Percentiles rank a stretch among this genome's conserved stretches.
These are phyloP conservation scores for Wickerhamomyces bovis DNA, from an alignment of 805 yeast species.

Conservation along the genomic window DNA sequence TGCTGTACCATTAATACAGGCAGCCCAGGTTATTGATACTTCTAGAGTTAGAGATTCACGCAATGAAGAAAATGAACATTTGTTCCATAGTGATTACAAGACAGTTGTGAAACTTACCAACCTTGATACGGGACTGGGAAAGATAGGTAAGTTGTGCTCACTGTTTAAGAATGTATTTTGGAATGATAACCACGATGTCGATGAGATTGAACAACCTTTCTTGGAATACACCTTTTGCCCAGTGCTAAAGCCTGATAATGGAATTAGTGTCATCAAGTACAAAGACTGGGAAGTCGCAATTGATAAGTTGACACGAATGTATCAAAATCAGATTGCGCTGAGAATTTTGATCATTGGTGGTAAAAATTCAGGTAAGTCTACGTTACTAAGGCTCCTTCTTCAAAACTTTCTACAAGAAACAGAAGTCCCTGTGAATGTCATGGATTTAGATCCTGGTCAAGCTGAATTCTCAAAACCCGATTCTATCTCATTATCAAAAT, in stretches of 20 bases:
- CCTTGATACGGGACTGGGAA: slow-evolving; percentile 38
- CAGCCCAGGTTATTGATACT: slow-evolving; percentile 34
- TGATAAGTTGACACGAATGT: slow-evolving; percentile 33
- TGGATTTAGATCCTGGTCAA: slow-evolving; percentile 90
- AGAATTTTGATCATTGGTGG: slow-evolving; percentile 35
- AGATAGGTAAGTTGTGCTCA: slow-evolving; percentile 36
- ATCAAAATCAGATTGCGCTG: slow-evolving; percentile 23
- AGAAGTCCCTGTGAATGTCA: slow-evolving; percentile 34
- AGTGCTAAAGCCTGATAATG: slow-evolving; percentile 23
- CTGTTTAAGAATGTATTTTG: slow-evolving; percentile 38
- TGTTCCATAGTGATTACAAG: slow-evolving; percentile 34
- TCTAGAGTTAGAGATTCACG: slow-evolving; percentile 23
- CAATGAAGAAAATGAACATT: slow-evolving; percentile 31
- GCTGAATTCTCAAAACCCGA: slow-evolving; percentile 74
- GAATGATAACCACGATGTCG: slow-evolving; percentile 15
- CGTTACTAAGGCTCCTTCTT: slow-evolving; percentile 49
- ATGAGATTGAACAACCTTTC: slow-evolving; percentile 24
- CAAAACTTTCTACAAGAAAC: slow-evolving; percentile 37
- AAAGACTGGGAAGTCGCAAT: slow-evolving; percentile 33
- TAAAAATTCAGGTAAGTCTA: slow-evolving; percentile 81
- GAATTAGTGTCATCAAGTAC: slow-evolving; percentile 15
- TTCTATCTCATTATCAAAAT: slow-evolving; percentile 48
- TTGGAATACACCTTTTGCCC: slow-evolving; percentile 35
- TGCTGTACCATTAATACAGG: slow-evolving; percentile 38
- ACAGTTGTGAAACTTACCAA: slow-evolving; percentile 36